Evolutionary conservation across 495 filamentous ascomycete genomes (phyloP), one percentile per base, ranked within the genome.

Genomic region (Neurospora sp.): DNA sequence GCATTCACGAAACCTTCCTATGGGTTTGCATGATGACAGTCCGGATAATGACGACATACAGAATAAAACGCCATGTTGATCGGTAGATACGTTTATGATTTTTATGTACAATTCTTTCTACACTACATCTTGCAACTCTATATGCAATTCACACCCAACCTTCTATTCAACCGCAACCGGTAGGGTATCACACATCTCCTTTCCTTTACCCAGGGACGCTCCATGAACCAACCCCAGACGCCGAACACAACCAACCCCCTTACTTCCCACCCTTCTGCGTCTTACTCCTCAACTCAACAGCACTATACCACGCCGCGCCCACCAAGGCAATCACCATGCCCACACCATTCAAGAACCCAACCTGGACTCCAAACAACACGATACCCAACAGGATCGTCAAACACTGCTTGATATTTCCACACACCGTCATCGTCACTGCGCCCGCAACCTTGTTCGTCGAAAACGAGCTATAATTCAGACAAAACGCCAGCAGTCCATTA

Each of bases 331-430:
- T 70, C 3, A 78, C 40, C 72, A 86, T 86, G 10, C 84, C 86
- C 14, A 82, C 35, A 10, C 80, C 82, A 72, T 88, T 88, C 71
- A 84, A 68, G 48, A 78, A 65, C 0, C 81, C 84, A 2, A 89
- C 83, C 68, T 79, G 75, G 45, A 89, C 80, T 20, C 84, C 81
- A 78, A 89, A 89, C 41, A 88, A 77, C 9, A 83, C 74, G 39
- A 88, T 84, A 27, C 87, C 85, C 39, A 89, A 69, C 42, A 87
- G 70, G n/a, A 89, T 84, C 2, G 87, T 88, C 59, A 89, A 73
- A 71, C 83, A 85, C 79, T 89, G 88, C 82, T 89, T 89, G 68
- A 89, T 78, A 70, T 89, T 89, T 40, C 84, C 88, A 31, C 83
- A 85, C 6, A 89, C 87, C 3, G 87, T 84, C 80, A 89, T 87